Base-by-base conservation (phyloP, 331 rosid genomes). In the Rhamnella rubrinervis region DNA sequence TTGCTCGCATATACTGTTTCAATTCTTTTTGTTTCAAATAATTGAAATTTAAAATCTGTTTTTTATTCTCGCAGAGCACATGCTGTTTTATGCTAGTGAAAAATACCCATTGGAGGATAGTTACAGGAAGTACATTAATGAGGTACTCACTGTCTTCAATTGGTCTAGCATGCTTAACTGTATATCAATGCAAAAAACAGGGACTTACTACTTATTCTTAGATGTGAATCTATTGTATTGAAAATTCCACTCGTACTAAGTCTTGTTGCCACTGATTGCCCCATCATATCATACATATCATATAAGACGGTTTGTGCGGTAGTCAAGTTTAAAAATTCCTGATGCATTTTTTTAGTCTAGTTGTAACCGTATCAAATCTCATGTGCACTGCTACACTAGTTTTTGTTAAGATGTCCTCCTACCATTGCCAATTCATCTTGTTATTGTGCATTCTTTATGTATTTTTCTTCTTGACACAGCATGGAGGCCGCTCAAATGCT, bases 51-150 rank as follows among this genome's bases (percentile, higher is more conserved):
- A 31, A 31, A 31, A 31, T 31, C 5, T 31, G 35, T 31, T 31
- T 44, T 77, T 28, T 73, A 7, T 72, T 79, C 39, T 68, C 71
- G 74, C 89, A 95, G 98, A 95, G 80, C 96, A 95, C 78, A 95
- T 95, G 98, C 85, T 95, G 87, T 91, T 91, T 86, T 95, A 83
- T 84, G 97, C 97, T 21, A 91, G 98, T 78, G 93, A 95, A 78
- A 95, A 95, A 70, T 91, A 93, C 56, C 98, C 98, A 17, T 62
- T 55, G 74, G 98, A 95, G 86, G 95, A 89, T 78, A 86, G 93
- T 88, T 95, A 95, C 86, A 81, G 86, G 63, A 87, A 84, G 83
- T 95, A 87, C 82, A 95, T 95, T 71, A 52, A 72, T 38, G 95
- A 89, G 98, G 98, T 95, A 79, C 50, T 15, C 59, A 19, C 41